Base-by-base conservation (phyloP, 257 asterid genomes). In the Penstemon davidsonii region DNA sequence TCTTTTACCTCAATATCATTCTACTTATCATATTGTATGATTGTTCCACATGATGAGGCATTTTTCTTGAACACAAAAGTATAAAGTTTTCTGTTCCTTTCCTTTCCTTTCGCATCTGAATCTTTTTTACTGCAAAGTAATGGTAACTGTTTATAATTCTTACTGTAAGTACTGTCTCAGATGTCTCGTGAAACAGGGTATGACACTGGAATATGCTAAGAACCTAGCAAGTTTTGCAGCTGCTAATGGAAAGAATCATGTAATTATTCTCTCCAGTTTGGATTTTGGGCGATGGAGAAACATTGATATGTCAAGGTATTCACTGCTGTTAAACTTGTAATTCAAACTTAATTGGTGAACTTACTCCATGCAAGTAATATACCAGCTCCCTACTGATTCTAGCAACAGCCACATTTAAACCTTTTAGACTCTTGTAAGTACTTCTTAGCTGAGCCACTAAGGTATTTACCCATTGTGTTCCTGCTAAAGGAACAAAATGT, bases 271-370 rank as follows among this genome's bases (percentile, higher is more conserved):
- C 74, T 93, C 97, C 73, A 84, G 99, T 87, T 77, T 93, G 88
- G 99, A 90, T 75, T 93, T 93, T 62, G 92, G 87, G 82, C 86
- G 83, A 54, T 93, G 96, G 96, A 84, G 67, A 55, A 82, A 74
- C 67, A 79, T 93, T 46, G 96, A 90, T 76, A 76, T 90, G 91
- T 86, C 96, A 39, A 83, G 97, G 99, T 93, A 80, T 69, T 44
- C 33, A 19, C 64, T 55, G 38, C 47, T 19, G 55, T 49, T 42
- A 25, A n/a, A 12, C 53, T 36, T 55, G 51, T 60, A 49, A 47
- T 65, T 62, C 4, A 11, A n/a, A 13, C 37, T 39, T 36, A 54
- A 55, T 74, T 50, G 42, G 15, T 37, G 8, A 63, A 51, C 62
- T 12, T 52, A 61, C 54, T 41, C 19, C 60, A 38, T 8, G 41